phyloP scores from a whole-genome alignment of 805 yeast species.

The Barnettozyma californica region DNA sequence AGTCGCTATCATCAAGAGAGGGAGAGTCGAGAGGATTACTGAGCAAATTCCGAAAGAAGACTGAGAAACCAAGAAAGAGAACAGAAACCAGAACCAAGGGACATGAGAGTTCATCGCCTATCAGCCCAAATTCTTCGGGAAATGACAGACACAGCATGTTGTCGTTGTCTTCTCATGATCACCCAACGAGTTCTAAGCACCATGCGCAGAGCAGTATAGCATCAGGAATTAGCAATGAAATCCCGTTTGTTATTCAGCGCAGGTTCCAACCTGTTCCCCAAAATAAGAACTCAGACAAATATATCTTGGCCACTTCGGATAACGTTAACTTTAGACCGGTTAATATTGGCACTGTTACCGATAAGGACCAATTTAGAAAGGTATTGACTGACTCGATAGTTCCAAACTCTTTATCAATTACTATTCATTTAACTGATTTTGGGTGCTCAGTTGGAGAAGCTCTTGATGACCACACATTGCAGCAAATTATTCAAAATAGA shows the following conservation, averaged over 20 bases:
- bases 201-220: background rate
- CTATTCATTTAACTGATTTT: slow-evolving; percentile 65
- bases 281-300: slow-evolving; percentile 28
- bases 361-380: slow-evolving; percentile 35
- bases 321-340: slow-evolving; percentile 50
- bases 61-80: slow-evolving; percentile 13
- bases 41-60: slow-evolving; percentile 20
- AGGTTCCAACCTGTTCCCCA: slow-evolving; percentile 35
- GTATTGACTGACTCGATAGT: slow-evolving; percentile 33
- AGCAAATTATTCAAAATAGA: slow-evolving; percentile 29
- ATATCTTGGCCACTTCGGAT: slow-evolving; percentile 61
- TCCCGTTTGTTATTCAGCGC: slow-evolving; percentile 26
- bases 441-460: slow-evolving; percentile 54
- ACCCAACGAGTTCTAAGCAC: background rate
- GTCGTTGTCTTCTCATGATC: slow-evolving; percentile 4
- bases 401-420: slow-evolving; percentile 22
- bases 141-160: slow-evolving; percentile 9
- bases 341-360: slow-evolving; percentile 28
- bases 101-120: slow-evolving; percentile 12
- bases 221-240: slow-evolving; percentile 7
- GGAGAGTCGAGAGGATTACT: slow-evolving; percentile 17
- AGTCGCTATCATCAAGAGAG: slow-evolving; percentile 4
- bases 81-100: background rate
- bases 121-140: slow-evolving; percentile 13
- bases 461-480: slow-evolving; percentile 44